phyloP scores from a whole-genome alignment of 192 early-diverging fungal species.

The Umbelopsis sp. region DNA sequence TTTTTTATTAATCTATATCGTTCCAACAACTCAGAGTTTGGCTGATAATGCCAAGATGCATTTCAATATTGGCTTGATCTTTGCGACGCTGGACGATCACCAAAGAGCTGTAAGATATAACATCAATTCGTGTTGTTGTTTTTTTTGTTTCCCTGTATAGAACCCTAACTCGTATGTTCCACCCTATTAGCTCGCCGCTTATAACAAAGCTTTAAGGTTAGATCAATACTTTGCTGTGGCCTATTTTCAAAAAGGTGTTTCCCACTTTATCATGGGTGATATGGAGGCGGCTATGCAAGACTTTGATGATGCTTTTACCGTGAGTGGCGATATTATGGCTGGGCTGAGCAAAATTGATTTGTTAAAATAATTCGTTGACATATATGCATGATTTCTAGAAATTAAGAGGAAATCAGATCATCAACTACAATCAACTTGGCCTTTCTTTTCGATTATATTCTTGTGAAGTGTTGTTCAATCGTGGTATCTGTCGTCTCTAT shows the following conservation, averaged over 20 bases:
- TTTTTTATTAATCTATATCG: not conserved
- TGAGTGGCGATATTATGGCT: conserved; percentile 36
- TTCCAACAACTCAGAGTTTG: conserved; percentile 51
- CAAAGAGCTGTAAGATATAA: conserved; percentile 70
- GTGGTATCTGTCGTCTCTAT: conserved; percentile 76
- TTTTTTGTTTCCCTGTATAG: not conserved
- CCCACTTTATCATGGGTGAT: conserved; percentile 71
- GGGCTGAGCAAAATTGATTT: not conserved
- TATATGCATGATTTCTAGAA: conserved; percentile 40
- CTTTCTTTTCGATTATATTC: conserved; percentile 84
- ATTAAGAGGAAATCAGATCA: conserved; percentile 79
- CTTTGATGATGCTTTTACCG: conserved; percentile 76
- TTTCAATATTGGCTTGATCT: conserved; percentile 89
- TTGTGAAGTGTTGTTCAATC: conserved; percentile 88
- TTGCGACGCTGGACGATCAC: conserved; percentile 67
- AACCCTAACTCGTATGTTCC: not conserved
- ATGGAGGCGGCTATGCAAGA: conserved; percentile 70
- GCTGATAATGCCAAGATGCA: conserved; percentile 90
- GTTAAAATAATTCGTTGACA: not conserved
- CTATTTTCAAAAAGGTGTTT: conserved; percentile 88
- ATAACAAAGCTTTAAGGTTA: conserved; percentile 68
- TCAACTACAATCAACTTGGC: conserved; percentile 93
- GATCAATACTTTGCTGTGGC: conserved; percentile 88
- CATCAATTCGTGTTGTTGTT: not conserved
- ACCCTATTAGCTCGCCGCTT: conserved; percentile 39